Conservation (phyloP, 306 rosid genomes). For the Quercus robur region DNA sequence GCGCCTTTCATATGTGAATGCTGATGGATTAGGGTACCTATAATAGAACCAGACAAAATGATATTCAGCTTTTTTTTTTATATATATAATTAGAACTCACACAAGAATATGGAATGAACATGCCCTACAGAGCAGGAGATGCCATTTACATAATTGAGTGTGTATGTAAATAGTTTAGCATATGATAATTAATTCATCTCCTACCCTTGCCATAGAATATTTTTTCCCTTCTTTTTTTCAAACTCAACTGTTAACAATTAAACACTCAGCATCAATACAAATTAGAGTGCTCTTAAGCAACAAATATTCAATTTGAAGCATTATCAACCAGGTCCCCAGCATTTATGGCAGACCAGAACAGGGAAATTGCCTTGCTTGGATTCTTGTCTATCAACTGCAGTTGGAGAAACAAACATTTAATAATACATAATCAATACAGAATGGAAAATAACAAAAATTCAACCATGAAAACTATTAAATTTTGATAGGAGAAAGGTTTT, state of each 20-base stretch:
- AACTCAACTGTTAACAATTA: too few species aligned
- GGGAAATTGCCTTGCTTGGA: too few species aligned
- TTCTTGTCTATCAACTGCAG: too few species aligned
- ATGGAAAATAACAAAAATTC: too few species aligned
- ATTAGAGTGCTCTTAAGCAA: not conserved
- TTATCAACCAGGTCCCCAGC: too few species aligned
- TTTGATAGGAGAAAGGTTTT: too few species aligned
- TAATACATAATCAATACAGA: too few species aligned
- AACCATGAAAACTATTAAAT: too few species aligned
- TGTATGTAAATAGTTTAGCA: not conserved
- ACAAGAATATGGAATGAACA: not conserved
- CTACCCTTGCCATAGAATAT: not conserved
- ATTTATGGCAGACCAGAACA: too few species aligned
- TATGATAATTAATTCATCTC: not conserved
- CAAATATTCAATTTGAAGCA: too few species aligned
- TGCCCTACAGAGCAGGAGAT: not conserved
- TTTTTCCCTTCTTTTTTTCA: too few species aligned
- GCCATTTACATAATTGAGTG: not conserved
- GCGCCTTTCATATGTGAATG: constrained; percentile 86
- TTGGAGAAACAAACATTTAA: too few species aligned
- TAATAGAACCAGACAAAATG: constrained; percentile 5
- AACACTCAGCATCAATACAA: not conserved
- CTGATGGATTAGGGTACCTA: constrained; percentile 93
- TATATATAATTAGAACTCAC: not conserved
- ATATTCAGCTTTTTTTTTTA: not conserved